These are phyloP conservation scores for Tricholomella constricta DNA, from an alignment of 768 basidiomycete genomes.

Conservation along the genomic window DNA sequence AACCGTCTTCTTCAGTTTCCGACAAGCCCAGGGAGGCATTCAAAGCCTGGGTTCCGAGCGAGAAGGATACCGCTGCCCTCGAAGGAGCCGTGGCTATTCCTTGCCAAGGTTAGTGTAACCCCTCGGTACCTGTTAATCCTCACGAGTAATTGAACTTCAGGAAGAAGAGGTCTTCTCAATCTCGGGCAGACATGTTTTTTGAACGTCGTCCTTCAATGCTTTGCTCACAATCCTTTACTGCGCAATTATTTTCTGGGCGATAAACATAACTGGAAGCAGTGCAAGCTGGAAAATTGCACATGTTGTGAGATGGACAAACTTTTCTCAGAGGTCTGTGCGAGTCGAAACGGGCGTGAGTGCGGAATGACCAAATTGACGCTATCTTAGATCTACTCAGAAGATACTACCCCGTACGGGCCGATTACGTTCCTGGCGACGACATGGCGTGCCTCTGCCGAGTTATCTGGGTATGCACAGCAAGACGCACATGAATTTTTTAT, in stretches of 20 bases:
- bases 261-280: constrained; percentile 76
- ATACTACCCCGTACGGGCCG: constrained; percentile 72
- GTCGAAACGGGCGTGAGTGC: background rate
- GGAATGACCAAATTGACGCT: constrained; percentile 1
- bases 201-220: constrained; percentile 86
- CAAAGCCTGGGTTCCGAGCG: constrained; percentile 39
- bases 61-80: constrained; percentile 44
- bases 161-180: constrained; percentile 83
- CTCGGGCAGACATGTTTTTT: constrained; percentile 94
- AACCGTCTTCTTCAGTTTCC: constrained; percentile 21
- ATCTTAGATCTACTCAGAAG: constrained; percentile 56
- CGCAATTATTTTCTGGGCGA: constrained; percentile 90
- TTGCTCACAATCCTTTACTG: constrained; percentile 87
- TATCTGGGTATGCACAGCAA: constrained; percentile 92
- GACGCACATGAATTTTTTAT: constrained; percentile 93
- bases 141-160: constrained; percentile 33
- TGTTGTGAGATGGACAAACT: constrained; percentile 94
- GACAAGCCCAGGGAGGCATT: constrained; percentile 39
- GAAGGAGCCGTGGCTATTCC: constrained; percentile 53
- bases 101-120: constrained; percentile 64
- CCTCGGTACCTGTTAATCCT: background rate
- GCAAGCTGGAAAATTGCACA: constrained; percentile 74
- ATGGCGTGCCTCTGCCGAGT: constrained; percentile 79
- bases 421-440: constrained; percentile 80
- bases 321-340: constrained; percentile 61